A percentile compares a stretch with the other conserved stretches of the same genome.
Conservation (phyloP, 2,329 filamentous ascomycete genomes). For the Aspergillus cejpii region DNA sequence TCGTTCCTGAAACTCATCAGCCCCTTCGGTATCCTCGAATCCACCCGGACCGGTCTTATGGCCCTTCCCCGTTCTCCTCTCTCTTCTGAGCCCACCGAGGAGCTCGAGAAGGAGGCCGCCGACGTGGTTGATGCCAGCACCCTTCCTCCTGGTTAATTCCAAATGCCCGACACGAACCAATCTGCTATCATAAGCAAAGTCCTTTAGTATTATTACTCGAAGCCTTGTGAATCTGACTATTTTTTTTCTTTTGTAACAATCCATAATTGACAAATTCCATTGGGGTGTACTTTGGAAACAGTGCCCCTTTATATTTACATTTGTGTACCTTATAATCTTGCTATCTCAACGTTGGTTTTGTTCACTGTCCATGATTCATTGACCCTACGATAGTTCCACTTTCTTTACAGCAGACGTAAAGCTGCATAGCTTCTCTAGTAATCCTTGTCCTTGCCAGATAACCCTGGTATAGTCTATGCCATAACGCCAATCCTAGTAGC, state of each 20-base stretch:
- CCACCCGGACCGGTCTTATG: constrained; percentile 92
- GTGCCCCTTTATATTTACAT: no score
- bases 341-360: no score
- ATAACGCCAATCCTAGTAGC: neutral
- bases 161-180: constrained; percentile 9
- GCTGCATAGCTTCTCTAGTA: no score
- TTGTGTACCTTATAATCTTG: no score
- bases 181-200: constrained; percentile 18
- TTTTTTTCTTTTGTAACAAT: neutral
- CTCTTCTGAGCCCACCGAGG: constrained; percentile 59
- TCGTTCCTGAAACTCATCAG: constrained; percentile 94
- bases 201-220: constrained; percentile 6
- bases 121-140: constrained; percentile 93
- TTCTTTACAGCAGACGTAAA: no score
- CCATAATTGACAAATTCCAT: neutral
- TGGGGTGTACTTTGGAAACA: no score
- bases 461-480: constrained; percentile 2
- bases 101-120: constrained; percentile 77
- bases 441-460: no score
- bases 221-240: constrained; percentile 2
- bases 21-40: constrained; percentile 94
- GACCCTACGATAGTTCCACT: no score
- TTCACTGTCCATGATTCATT: no score
- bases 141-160: constrained; percentile 73
- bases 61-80: constrained; percentile 89